phyloP scores from a whole-genome alignment of 208 protist species.

The Wallacemonas sp. region DNA sequence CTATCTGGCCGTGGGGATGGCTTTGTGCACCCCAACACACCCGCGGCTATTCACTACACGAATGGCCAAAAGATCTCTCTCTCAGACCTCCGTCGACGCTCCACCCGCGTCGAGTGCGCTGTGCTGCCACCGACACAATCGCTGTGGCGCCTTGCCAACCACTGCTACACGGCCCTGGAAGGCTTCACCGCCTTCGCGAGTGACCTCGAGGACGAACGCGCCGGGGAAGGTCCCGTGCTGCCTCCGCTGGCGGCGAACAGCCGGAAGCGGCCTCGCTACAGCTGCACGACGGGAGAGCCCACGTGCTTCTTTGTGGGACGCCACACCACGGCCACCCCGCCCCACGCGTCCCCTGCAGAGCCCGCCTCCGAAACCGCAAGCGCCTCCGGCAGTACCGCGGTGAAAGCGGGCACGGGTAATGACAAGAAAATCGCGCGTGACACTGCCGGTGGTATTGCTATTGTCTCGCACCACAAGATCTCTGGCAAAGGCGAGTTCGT shows the following conservation, averaged over 20 bases:
- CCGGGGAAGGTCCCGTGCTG: slow-evolving; percentile 53
- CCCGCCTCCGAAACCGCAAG: slow-evolving; percentile 17
- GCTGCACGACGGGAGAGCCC: background rate
- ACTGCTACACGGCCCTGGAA: slow-evolving; percentile 40
- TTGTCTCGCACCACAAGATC: slow-evolving; percentile 89
- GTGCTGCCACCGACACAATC: slow-evolving; percentile 48
- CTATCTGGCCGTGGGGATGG: slow-evolving; percentile 49
- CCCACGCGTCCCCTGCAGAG: background rate
- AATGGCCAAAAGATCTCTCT: slow-evolving; percentile 59
- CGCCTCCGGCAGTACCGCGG: background rate
- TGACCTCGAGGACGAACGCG: slow-evolving; percentile 65
- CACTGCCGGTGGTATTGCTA: slow-evolving; percentile 48
- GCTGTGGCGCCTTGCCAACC: slow-evolving; percentile 59
- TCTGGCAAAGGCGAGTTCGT: slow-evolving; percentile 61
- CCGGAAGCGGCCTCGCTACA: slow-evolving; percentile 5
- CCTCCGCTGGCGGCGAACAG: slow-evolving; percentile 31
- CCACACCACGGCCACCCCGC: slow-evolving; percentile 10
- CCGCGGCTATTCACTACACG: slow-evolving; percentile 74
- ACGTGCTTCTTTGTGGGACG: slow-evolving; percentile 10
- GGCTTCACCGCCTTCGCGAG: slow-evolving; percentile 57
- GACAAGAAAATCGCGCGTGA: too few species aligned
- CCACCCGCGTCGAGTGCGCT: slow-evolving; percentile 66
- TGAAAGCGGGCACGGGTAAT: too few species aligned
- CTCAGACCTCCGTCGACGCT: slow-evolving; percentile 47
- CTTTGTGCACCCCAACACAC: slow-evolving; percentile 90